These are phyloP conservation scores for Trichothecium sympodiale DNA, from an alignment of 2,329 filamentous ascomycete species.

Conservation along the genomic window DNA sequence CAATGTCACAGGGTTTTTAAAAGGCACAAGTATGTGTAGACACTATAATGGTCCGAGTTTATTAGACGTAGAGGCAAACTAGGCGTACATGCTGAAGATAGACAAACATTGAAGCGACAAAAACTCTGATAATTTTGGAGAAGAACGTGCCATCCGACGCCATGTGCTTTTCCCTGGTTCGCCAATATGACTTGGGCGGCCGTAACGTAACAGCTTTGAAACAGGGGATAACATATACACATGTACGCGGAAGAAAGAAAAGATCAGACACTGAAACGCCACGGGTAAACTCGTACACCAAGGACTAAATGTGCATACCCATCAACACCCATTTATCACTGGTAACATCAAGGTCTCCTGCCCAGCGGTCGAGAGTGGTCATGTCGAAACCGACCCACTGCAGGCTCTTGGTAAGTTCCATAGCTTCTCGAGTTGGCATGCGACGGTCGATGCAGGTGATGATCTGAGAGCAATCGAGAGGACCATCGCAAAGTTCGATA, in stretches of 20 bases:
- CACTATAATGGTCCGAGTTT: too few species aligned
- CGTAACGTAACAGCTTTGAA: not conserved
- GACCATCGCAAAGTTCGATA: slow-evolving; percentile 73
- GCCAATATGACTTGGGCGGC: too few species aligned
- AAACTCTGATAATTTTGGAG: slow-evolving; percentile 7
- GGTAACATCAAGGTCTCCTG: slow-evolving; percentile 49
- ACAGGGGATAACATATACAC: not conserved
- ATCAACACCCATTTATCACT: slow-evolving; percentile 79
- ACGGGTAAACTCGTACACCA: slow-evolving; percentile 5
- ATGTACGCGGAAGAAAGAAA: slow-evolving; percentile 7
- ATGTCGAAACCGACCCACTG: slow-evolving; percentile 91
- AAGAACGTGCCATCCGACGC: slow-evolving; percentile 3
- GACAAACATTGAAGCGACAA: slow-evolving; percentile 7
- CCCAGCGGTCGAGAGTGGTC: slow-evolving; percentile 69
- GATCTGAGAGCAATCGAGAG: slow-evolving; percentile 66
- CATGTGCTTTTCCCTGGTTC: too few species aligned
- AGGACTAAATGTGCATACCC: slow-evolving; percentile 56
- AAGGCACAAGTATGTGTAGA: too few species aligned
- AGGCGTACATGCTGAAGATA: too few species aligned
- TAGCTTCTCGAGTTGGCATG: slow-evolving; percentile 49
- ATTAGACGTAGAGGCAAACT: too few species aligned
- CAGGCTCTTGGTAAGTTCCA: slow-evolving; percentile 66
- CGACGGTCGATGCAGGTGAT: slow-evolving; percentile 72
- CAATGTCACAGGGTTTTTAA: too few species aligned
- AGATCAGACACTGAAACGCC: not conserved